Evolutionary conservation across 768 basidiomycete species (phyloP).

Genomic region (Boletus rubropictus): DNA sequence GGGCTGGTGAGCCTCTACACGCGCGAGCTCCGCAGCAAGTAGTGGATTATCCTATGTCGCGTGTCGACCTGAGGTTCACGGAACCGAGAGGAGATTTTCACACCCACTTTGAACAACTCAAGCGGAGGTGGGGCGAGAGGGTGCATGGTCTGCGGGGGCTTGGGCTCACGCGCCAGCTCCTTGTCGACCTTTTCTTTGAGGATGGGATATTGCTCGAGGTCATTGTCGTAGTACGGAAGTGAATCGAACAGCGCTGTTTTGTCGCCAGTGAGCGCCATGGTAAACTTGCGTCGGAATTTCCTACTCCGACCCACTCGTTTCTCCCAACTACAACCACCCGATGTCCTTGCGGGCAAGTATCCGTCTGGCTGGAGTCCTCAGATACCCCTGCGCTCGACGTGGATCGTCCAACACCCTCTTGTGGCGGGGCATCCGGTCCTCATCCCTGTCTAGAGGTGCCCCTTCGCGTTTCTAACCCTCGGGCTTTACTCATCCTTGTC

Average conservation of each 20-base stretch:
- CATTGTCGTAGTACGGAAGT: conserved; percentile 92
- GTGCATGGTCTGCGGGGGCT: conserved; percentile 55
- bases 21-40: conserved; percentile 66
- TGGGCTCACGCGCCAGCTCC: conserved; percentile 69
- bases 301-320: conserved; percentile 22
- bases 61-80: background rate
- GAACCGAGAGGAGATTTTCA: background rate
- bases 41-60: conserved; percentile 55
- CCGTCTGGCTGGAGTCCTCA: conserved; percentile 40
- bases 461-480: background rate
- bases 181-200: conserved; percentile 71
- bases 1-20: conserved; percentile 63
- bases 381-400: conserved; percentile 34
- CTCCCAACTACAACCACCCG: conserved; percentile 2
- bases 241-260: conserved; percentile 59
- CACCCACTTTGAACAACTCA: conserved; percentile 62
- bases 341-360: conserved; percentile 46
- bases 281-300: conserved; percentile 17
- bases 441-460: conserved; percentile 44
- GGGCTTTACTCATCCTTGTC: conserved; percentile 8
- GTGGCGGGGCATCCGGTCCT: conserved; percentile 44
- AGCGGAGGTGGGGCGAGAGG: conserved; percentile 63
- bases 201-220: conserved; percentile 69
- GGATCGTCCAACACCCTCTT: conserved; percentile 21
- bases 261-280: conserved; percentile 24